These are phyloP conservation scores for Lichina pygmaea DNA, from an alignment of 495 filamentous ascomycete species.

Conservation along the genomic window DNA sequence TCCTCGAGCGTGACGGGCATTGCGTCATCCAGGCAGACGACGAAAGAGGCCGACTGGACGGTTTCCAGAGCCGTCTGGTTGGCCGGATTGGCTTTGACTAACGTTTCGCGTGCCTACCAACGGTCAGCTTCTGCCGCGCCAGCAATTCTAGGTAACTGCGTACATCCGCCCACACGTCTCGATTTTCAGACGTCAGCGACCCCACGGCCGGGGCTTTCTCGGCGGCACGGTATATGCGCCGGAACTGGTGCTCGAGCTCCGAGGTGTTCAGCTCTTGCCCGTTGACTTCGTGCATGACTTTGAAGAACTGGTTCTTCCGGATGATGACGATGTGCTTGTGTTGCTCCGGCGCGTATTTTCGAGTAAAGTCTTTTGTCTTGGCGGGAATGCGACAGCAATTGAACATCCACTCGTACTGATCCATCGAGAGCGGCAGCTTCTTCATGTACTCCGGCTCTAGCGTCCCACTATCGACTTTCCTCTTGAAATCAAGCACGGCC, in stretches of 20 bases:
- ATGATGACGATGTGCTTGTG: constrained; percentile 72
- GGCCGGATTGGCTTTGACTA: constrained; percentile 44
- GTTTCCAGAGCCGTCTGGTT: constrained; percentile 52
- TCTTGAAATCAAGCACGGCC: constrained; percentile 76
- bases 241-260: constrained; percentile 75
- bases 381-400: constrained; percentile 75
- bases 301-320: constrained; percentile 93
- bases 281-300: constrained; percentile 45
- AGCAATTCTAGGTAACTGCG: not conserved
- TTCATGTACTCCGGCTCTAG: constrained; percentile 98
- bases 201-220: constrained; percentile 49
- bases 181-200: constrained; percentile 69
- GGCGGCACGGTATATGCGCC: constrained; percentile 52
- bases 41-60: constrained; percentile 76
- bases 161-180: constrained; percentile 45
- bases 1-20: constrained; percentile 84
- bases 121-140: constrained; percentile 2
- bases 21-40: constrained; percentile 86
- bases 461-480: constrained; percentile 53
- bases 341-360: constrained; percentile 48
- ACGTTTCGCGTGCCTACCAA: constrained; percentile 30
- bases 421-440: constrained; percentile 85
- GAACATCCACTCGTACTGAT: constrained; percentile 98
- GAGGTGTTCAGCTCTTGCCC: constrained; percentile 61
- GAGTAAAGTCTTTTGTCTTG: constrained; percentile 51